A percentile compares a stretch with the other conserved stretches of the same genome.
phyloP scores from a whole-genome alignment of 2,329 filamentous ascomycete species.

The Colletotrichum eremochloae region DNA sequence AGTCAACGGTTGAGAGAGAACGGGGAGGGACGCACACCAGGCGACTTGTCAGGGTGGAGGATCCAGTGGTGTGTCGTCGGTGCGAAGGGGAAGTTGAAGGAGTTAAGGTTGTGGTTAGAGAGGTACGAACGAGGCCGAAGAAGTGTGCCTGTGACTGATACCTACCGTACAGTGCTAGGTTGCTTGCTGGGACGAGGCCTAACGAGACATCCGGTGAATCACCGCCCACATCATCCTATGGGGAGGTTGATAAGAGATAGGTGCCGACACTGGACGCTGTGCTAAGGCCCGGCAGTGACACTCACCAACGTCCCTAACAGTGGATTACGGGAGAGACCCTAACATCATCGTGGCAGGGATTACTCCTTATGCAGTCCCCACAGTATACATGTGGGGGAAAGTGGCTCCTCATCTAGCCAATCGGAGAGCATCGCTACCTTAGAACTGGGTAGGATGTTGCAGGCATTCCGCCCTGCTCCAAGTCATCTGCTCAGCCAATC shows the following conservation, averaged over 20 bases:
- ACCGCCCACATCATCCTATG: slow-evolving; percentile 40
- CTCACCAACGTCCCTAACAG: slow-evolving; percentile 35
- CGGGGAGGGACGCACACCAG: slow-evolving; percentile 18
- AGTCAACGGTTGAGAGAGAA: slow-evolving; percentile 22
- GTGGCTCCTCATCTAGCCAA: neutral
- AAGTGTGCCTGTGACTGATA: slow-evolving; percentile 37
- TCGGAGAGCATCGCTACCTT: slow-evolving; percentile 32
- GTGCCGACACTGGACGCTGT: slow-evolving; percentile 22
- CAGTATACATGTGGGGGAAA: slow-evolving; percentile 12
- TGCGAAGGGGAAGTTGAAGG: slow-evolving; percentile 32
- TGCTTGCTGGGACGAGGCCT: slow-evolving; percentile 31
- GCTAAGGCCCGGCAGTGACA: slow-evolving; percentile 17
- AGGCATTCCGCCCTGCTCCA: slow-evolving; percentile 37
- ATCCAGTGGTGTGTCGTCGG: slow-evolving; percentile 32
- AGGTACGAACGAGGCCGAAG: slow-evolving; percentile 33
- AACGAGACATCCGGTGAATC: slow-evolving; percentile 39
- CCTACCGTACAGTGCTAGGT: slow-evolving; percentile 40
- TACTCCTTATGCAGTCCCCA: slow-evolving; percentile 10
- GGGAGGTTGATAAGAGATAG: slow-evolving; percentile 40
- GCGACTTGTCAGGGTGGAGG: slow-evolving; percentile 32
- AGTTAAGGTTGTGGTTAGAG: slow-evolving; percentile 22
- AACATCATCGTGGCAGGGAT: slow-evolving; percentile 41
- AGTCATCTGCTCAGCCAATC: slow-evolving; percentile 28
- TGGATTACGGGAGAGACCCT: slow-evolving; percentile 41
- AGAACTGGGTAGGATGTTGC: slow-evolving; percentile 24